Base-by-base conservation (phyloP, 164 flowering plant genomes). In the Magnolia officinalis region DNA sequence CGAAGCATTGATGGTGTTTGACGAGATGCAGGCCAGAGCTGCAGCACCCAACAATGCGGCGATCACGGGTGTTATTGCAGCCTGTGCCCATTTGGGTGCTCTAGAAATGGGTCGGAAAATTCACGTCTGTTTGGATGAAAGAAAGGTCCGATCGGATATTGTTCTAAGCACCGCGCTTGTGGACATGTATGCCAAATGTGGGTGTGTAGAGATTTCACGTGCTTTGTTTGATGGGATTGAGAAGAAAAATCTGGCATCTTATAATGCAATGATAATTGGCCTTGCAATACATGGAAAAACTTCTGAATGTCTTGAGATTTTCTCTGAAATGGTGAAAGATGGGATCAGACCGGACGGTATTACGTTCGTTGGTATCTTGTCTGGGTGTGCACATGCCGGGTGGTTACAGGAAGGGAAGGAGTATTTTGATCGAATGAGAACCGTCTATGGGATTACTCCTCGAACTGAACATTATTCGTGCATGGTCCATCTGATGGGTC, bases 111-210 rank as follows among this genome's bases (percentile, higher is more conserved):
- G 81, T 24, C n/a, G 13, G 16, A 23, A 72, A 37, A 72, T 75
- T 66, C 81, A 79, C 59, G 16, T 4, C 18, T 55, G 72, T 58
- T 66, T 75, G 75, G 75, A 75, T 1, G 20, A 66, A 23, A 16
- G 51, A n/a, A 76, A 67, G 50, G 63, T 75, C 59, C 11, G 20
- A 20, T 49, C 67, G 4, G 81, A 79, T 67, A 67, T 75, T 66
- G 63, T 79, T 19, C 55, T 79, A 13, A 37, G 81, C 67, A 79
- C 78, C 5, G 78, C 81, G 2, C 75, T 78, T 26, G 80, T 74
- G 29, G 77, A 78, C 65, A 74, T 78, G 80, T 78, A 78, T 70
- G 77, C 31, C 10, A 79, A 67, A 52, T 79, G 81, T 75, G 81
- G 81, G 26, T 75, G 76, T 61, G 24, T 79, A 50, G 75, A 75